Evolutionary conservation across 108 stramenopile genomes (phyloP), one percentile per base, ranked within the genome.

Genomic region (Cyclotella choctawhatcheeana): DNA sequence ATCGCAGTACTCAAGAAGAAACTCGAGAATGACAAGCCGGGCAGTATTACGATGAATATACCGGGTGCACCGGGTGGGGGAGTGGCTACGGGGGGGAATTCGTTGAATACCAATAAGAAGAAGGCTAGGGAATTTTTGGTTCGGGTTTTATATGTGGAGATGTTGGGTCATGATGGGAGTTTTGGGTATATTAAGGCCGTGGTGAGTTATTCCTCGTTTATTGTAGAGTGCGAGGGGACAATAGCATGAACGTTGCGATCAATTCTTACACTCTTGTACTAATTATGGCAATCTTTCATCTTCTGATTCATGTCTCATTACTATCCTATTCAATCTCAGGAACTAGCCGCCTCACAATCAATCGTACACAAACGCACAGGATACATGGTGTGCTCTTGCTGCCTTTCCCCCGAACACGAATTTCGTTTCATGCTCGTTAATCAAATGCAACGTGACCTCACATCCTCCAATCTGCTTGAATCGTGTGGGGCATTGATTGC

Each of bases 341-440:
- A 98, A 85, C 82, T 99, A 69, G 93, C 96, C 4, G 98, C 98
- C 4, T 93, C 95, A 20, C 84, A 89, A 32, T 91, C 84, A 52
- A 79, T 99, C 20, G 76, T 86, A 44, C 97, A 97, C 85, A 99
- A 98, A 71, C 88, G 93, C 21, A 92, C 93, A 24, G 99, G 99
- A 6, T 99, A 99, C 69, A 78, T 99, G 51, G 82, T 94, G 32
- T 96, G 97, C 58, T 60, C 88, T 22, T 86, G 97, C 52, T 98
- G 96, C 76, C 84, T 99, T 27, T 74, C 89, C 27, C 99, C 99
- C 1, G 89, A 91, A 8, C 96, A 99, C 73, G 97, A 98, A 77
- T 98, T 99, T 68, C 86, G 99, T 6, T 98, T 98, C 89, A 99
- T 99, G 99, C 84, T 99, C 14, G 96, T 99, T 33, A 98, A 98